Base-by-base conservation (phyloP, 1,139 yeast species). In the Blastobotrys persicus region DNA sequence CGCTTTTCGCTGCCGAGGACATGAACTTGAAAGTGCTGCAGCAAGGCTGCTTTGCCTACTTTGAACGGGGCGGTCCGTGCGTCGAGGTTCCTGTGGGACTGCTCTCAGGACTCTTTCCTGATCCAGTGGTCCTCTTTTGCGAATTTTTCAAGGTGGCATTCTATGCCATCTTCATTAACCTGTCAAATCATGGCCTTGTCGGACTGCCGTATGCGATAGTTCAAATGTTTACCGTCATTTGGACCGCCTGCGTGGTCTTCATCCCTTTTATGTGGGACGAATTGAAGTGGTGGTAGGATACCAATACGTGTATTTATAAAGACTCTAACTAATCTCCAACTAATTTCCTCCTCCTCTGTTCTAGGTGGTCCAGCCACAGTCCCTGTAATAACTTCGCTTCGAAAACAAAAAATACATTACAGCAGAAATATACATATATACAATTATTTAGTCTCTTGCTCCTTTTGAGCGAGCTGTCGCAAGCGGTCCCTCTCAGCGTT, bases 121-220 rank as follows among this genome's bases (percentile, higher is more conserved):
- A 75, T 61, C 95, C 96, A 19, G 72, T 79, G 68, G 65, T 81
- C 42, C 74, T 92, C 53, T 83, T 94, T 62, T 79, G 82, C 66
- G 96, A 91, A 60, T 92, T 92, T 67, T 88, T 88, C 69, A 76
- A 85, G 48, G 98, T 92, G 46, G 98, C 97, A 1, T 80, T 91
- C 61, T 91, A 86, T 66, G 79, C 92, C 6, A 80, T 91, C 50
- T 81, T 77, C 63, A 67, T 84, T 58, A 88, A 91, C 68, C 81
- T 87, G 60, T 63, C 64, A 23, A 81, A 76, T 31, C 76, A 81
- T 53, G 96, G 97, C 1, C 42, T 81, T 13, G 50, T 73, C 0
- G 82, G 86, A n/a, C 75, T 85, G 60, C 95, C 95, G 4, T 44
- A 84, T 44, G 92, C 96, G 0, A 53, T 89, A 17, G 65, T 75